Base-by-base conservation (phyloP, 495 filamentous ascomycete species). In the Amorphotheca resinae region DNA sequence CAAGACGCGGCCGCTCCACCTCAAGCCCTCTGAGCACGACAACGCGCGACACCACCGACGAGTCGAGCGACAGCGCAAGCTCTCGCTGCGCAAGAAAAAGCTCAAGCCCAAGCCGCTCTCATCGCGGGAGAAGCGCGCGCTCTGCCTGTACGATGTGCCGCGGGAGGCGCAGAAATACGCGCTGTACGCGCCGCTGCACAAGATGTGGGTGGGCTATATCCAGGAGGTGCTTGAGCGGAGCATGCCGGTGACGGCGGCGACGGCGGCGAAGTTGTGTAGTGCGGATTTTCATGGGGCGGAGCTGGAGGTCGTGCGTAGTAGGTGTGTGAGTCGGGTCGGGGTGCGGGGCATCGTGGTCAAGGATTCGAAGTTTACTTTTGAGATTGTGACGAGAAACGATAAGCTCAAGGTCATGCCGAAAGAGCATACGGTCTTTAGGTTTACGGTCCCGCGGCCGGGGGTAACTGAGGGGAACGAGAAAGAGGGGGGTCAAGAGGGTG, bases 241-340 rank as follows among this genome's bases (percentile, higher is more conserved):
- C 12, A 33, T 21, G 66, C 65, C 48, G 60, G 68, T 28, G 64
- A 64, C 58, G 48, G 37, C 60, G 68, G 44, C 59, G 48, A 53
- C 70, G 52, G 58, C 77, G 55, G 76, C 77, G 23, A 80, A 84
- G 58, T 61, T 94, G 41, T 76, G 70, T 16, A 82, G 79, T 54
- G 86, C 86, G 28, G 91, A 98, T 60, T 93, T 79, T 52, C 91
- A 95, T 59, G 91, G 91, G 0, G 87, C 89, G 14, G 65, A 77
- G 58, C 58, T 95, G 11, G 79, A 87, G 69, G 82, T 96, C 22
- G 82, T 89, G 45, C 63, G 88, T 45, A 84, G 84, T 59, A 56
- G 74, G 38, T 94, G 84, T 65, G 74, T 79, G 32, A 76, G 81
- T 32, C 65, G 88, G 42, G 91, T 98, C 3, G 89, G 91, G 0